Evolutionary conservation across 495 filamentous ascomycete species (phyloP).

Genomic region (Neurospora sp.): DNA sequence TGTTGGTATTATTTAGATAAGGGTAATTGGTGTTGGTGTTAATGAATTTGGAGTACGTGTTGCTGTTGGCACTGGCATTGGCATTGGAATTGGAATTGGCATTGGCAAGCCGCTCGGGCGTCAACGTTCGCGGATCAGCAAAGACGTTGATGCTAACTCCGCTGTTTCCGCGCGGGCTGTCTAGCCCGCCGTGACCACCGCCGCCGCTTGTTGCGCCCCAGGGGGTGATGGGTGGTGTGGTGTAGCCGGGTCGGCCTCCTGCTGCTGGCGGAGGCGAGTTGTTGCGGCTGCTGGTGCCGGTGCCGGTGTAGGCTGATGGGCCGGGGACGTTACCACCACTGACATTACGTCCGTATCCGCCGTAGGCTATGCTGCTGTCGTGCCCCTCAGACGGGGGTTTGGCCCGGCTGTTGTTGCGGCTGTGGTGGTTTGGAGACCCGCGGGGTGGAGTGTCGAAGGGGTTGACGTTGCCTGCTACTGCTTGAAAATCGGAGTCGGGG

Average conservation of each 20-base stretch:
- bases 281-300: background rate
- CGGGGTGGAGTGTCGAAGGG: conserved; percentile 16
- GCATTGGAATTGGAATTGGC: background rate
- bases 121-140: conserved; percentile 45
- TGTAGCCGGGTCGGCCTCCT: background rate
- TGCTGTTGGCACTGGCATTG: conserved; percentile 5
- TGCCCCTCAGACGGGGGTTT: background rate
- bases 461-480: conserved; percentile 6
- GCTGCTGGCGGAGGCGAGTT: background rate
- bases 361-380: background rate
- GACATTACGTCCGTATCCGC: background rate
- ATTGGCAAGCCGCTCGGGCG: conserved; percentile 9
- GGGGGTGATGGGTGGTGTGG: background rate
- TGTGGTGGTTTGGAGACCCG: conserved; percentile 10
- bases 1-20: background rate
- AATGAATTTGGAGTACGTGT: conserved; percentile 8
- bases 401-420: background rate
- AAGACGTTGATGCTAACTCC: conserved; percentile 61
- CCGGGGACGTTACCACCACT: background rate
- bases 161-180: conserved; percentile 38
- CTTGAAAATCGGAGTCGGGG: background rate
- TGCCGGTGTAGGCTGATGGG: background rate
- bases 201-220: conserved; percentile 2
- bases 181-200: conserved; percentile 1
- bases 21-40: conserved; percentile 17